Base-by-base conservation (phyloP, 345 rosid genomes). In the Acer campestre region DNA sequence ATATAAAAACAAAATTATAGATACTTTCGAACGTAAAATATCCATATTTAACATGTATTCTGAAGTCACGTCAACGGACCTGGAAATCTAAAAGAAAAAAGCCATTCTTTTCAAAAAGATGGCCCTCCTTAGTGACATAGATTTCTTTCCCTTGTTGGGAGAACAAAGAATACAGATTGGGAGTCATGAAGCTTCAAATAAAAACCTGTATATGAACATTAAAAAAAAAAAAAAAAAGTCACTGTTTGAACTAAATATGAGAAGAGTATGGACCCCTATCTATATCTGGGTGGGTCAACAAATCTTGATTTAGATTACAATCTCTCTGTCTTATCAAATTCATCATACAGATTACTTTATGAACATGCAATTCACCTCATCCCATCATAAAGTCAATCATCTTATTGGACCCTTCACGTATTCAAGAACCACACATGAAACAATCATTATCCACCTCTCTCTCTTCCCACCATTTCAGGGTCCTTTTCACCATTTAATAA, bases 321-420 rank as follows among this genome's bases (percentile, higher is more conserved):
- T 61, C 71, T 64, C 58, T 75, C 70, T 29, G 31, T 29, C 31
- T 56, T 27, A 77, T 68, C 72, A 70, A 27, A 64, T 20, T 70
- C 80, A 56, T 13, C 62, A 56, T 23, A 73, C 48, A 6, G 23
- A 73, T 69, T 65, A 61, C 79, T 75, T 78, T 77, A 64, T 44
- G 64, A 84, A 77, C 84, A 68, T 82, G 84, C 81, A 77, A 55
- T 64, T 56, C 73, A 25, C 75, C 84, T 75, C 75, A 23, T 29
- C 38, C 31, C 7, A 56, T 56, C 38, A 55, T 20, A 56, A 23
- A 67, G 53, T 67, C 79, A 64, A 64, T 77, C 25, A 23, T 70
- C 77, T 75, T 4, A 62, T 61, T 80, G 81, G 78, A 64, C 38
- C 6, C 38, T 35, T 35, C 4, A 31, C 35, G 3, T 31, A 82